Conservation (phyloP, 2,329 filamentous ascomycete genomes). For the Aspergillus versicolor region DNA sequence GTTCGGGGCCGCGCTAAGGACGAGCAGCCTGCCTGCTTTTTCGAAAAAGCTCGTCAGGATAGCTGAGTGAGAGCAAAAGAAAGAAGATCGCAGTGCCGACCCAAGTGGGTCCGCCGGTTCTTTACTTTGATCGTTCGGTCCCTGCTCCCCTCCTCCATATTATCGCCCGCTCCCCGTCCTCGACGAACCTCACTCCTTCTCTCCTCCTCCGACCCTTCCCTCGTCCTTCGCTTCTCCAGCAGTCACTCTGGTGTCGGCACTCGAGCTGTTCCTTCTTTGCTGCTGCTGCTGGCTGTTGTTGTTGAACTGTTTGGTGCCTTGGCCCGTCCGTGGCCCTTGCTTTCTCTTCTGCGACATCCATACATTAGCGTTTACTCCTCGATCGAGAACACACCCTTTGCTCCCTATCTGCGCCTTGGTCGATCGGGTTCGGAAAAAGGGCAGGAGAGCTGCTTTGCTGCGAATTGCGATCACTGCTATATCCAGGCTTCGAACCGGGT, state of each 20-base stretch:
- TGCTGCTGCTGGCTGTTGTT: conserved; percentile 1
- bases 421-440: conserved; percentile 12
- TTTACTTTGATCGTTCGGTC: neutral
- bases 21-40: conserved; percentile 6
- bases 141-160: conserved; percentile 12
- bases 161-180: conserved; percentile 1
- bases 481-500: neutral
- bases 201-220: neutral
- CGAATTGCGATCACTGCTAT: neutral
- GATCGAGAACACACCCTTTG: neutral
- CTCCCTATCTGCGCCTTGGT: conserved; percentile 11
- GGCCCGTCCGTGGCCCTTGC: conserved; percentile 20
- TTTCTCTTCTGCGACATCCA: conserved; percentile 13
- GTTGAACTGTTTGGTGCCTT: conserved; percentile 12
- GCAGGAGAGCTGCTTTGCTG: neutral
- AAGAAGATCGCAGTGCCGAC: too few relatives aligned
- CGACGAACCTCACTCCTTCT: conserved; percentile 1
- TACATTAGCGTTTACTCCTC: conserved; percentile 7
- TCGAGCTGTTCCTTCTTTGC: neutral
- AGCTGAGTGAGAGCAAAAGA: neutral
- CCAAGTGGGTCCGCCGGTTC: neutral
- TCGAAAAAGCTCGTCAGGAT: neutral
- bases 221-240: neutral
- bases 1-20: conserved; percentile 14
- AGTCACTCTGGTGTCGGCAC: neutral